Conservation (phyloP, 2,329 filamentous ascomycete species). For the Colletotrichum navitas region DNA sequence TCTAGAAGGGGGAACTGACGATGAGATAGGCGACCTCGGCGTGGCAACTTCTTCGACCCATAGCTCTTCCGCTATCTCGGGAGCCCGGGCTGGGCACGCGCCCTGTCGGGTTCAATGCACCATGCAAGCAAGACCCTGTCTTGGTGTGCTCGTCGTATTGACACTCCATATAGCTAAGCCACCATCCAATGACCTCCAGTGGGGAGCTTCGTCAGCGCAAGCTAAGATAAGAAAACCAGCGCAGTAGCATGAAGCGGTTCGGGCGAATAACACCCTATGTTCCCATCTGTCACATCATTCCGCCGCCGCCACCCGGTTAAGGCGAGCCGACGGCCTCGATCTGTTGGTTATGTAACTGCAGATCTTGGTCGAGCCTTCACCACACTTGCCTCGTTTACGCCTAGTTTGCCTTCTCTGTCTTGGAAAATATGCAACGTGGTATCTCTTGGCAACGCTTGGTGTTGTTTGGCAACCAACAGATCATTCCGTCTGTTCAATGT, state of each 20-base stretch:
- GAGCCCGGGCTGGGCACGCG: background rate
- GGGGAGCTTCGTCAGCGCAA: background rate
- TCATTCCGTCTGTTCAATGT: background rate
- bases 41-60: background rate
- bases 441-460: background rate
- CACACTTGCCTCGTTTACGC: background rate
- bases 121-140: constrained; percentile 15
- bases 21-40: constrained; percentile 1
- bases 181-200: background rate
- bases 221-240: background rate
- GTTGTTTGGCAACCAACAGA: background rate
- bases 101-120: constrained; percentile 11
- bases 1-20: background rate
- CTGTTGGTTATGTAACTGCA: background rate
- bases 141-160: constrained; percentile 9
- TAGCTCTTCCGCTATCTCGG: constrained; percentile 8
- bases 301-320: constrained; percentile 5
- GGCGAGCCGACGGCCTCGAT: background rate
- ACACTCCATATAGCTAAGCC: background rate
- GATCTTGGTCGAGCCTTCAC: background rate
- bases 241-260: background rate
- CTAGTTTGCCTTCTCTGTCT: background rate
- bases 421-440: background rate
- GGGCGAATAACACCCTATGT: background rate
- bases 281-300: background rate